A percentile compares a stretch with the other conserved stretches of the same genome.
These are phyloP conservation scores for Penicillium sp. DNA, from an alignment of 2,329 filamentous ascomycete genomes.

Conservation along the genomic window DNA sequence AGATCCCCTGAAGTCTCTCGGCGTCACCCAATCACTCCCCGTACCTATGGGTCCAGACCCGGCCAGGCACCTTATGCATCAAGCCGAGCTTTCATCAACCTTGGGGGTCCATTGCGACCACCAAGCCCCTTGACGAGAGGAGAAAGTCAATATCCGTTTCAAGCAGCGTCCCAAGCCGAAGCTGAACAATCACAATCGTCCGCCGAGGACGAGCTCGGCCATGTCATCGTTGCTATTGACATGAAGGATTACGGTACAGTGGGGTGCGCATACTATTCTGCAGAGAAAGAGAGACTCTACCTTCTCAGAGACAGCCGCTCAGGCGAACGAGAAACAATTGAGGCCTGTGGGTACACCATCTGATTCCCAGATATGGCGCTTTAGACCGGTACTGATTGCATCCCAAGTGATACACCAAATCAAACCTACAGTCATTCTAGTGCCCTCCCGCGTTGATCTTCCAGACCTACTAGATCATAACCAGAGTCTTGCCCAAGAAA, in stretches of 20 bases:
- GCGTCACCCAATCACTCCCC: constrained; percentile 17
- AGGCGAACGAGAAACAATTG: constrained; percentile 70
- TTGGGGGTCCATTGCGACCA: constrained; percentile 4
- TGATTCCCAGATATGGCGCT: neutral
- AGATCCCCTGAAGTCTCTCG: constrained; percentile 7
- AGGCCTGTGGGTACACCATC: constrained; percentile 50
- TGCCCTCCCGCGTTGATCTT: constrained; percentile 61
- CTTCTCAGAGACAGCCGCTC: constrained; percentile 77
- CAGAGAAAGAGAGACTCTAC: constrained; percentile 69
- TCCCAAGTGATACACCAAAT: constrained; percentile 63
- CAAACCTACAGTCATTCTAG: constrained; percentile 63
- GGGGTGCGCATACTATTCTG: constrained; percentile 83
- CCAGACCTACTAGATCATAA: constrained; percentile 30
- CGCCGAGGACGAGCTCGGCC: constrained; percentile 60
- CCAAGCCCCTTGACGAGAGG: constrained; percentile 9
- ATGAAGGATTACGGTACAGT: constrained; percentile 71
- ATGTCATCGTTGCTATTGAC: constrained; percentile 80
- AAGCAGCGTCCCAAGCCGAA: constrained; percentile 8
- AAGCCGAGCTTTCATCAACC: constrained; percentile 9
- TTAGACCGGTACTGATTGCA: neutral
- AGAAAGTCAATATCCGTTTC: constrained; percentile 13
- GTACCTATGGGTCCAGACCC: constrained; percentile 9
- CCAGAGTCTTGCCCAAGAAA: constrained; percentile 50
- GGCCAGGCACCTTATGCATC: constrained; percentile 1
- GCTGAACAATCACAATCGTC: constrained; percentile 37